A percentile compares a stretch with the other conserved stretches of the same genome.
Conservation (phyloP, 768 basidiomycete species). For the Coprinopsis sp. region DNA sequence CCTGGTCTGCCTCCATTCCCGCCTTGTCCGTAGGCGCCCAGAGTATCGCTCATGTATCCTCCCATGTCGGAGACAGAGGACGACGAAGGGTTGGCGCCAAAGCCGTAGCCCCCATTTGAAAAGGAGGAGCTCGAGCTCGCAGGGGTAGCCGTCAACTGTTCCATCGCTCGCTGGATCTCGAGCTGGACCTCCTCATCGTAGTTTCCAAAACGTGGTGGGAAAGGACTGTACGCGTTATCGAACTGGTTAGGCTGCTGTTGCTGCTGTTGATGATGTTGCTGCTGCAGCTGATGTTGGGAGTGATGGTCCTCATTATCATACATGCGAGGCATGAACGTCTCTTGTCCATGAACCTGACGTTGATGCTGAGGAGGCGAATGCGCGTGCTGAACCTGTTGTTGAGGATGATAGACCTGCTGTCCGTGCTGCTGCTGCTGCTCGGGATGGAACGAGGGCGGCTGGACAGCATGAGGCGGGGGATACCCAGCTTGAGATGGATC, state of each 20-base stretch:
- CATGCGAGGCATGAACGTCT: neutral
- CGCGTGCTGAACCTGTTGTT: neutral
- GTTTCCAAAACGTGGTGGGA: neutral
- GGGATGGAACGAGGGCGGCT: no score
- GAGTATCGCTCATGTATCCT: neutral
- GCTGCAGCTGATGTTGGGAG: neutral
- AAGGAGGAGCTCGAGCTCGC: neutral
- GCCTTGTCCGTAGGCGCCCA: neutral
- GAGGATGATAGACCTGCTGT: neutral
- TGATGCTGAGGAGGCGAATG: neutral
- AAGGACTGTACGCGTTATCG: neutral
- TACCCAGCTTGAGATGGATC: no score
- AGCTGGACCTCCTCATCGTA: conserved; percentile 4
- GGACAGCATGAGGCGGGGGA: no score
- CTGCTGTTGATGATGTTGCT: neutral
- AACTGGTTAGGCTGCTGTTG: neutral
- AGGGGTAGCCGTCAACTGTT: neutral
- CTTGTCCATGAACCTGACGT: neutral
- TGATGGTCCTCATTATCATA: neutral
- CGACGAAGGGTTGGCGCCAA: neutral
- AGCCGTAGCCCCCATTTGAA: neutral
- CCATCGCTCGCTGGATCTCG: conserved; percentile 8
- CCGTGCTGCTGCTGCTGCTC: neutral
- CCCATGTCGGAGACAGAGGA: neutral
- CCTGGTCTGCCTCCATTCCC: no score